These are phyloP conservation scores for Potentilla sterilis DNA, from an alignment of 306 rosid genomes.

Conservation along the genomic window DNA sequence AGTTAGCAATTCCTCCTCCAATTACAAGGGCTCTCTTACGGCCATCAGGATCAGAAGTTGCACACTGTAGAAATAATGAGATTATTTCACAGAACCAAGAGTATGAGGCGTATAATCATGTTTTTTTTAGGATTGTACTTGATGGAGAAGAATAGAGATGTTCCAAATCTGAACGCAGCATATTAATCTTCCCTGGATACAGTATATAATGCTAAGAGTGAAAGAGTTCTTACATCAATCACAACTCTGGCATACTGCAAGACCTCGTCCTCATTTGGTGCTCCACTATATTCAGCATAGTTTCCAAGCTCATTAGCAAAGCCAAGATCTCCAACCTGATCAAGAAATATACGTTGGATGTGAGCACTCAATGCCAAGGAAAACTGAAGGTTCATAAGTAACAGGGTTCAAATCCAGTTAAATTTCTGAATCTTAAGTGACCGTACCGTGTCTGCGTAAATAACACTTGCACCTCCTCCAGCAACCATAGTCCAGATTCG, in stretches of 20 bases:
- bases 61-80: constrained; percentile 56
- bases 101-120: constrained; percentile 6
- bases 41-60: constrained; percentile 88
- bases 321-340: constrained; percentile 96
- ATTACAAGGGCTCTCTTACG: constrained; percentile 85
- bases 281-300: constrained; percentile 97
- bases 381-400: not conserved
- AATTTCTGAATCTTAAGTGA: constrained; percentile 26
- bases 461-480: constrained; percentile 99
- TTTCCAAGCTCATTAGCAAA: constrained; percentile 93
- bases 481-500: constrained; percentile 99
- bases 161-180: not conserved
- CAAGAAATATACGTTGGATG: constrained; percentile 4
- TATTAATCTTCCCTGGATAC: constrained; percentile 2
- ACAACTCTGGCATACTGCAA: constrained; percentile 96
- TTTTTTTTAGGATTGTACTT: constrained; percentile 4
- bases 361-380: constrained; percentile 11
- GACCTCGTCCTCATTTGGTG: constrained; percentile 97
- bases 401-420: constrained; percentile 8
- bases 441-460: constrained; percentile 86
- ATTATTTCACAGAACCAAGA: constrained; percentile 19
- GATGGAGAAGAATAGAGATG: constrained; percentile 2
- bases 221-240: constrained; percentile 60
- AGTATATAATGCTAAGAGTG: constrained; percentile 4
- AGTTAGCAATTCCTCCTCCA: constrained; percentile 98